phyloP scores from a whole-genome alignment of 129 eudicot species.

The Erigeron canadensis region DNA sequence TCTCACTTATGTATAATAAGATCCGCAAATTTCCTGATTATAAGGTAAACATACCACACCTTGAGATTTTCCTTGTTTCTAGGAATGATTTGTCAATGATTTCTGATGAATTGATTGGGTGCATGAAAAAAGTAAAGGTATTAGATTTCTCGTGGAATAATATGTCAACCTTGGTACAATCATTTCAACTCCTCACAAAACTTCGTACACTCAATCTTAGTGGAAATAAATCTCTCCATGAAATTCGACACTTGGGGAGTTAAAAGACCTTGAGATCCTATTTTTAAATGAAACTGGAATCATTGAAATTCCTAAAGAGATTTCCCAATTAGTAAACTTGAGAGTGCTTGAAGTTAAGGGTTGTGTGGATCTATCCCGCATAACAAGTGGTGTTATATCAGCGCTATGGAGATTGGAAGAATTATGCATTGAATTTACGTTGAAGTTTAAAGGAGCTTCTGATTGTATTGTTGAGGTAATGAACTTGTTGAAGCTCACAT shows the following conservation, averaged over 20 bases:
- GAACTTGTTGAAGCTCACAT: background rate
- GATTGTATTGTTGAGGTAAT: background rate
- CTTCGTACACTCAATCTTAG: too few relatives aligned
- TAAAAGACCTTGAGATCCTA: constrained; percentile 17
- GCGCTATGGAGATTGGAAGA: background rate
- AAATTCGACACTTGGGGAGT: constrained; percentile 26
- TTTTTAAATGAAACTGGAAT: background rate
- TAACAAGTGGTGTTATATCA: background rate
- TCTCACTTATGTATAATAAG: constrained; percentile 16
- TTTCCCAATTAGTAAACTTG: constrained; percentile 5
- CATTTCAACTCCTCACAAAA: too few relatives aligned
- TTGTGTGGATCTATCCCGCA: background rate
- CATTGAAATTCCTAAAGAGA: background rate
- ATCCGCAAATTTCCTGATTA: constrained; percentile 12
- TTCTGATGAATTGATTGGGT: constrained; percentile 10
- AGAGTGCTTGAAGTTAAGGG: background rate
- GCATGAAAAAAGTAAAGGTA: too few relatives aligned
- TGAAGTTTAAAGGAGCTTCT: background rate
- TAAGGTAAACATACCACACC: background rate
- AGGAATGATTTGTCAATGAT: background rate
- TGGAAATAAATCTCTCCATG: background rate
- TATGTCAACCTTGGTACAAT: too few relatives aligned
- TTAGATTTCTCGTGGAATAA: constrained; percentile 24
- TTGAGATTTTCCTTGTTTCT: constrained; percentile 4
- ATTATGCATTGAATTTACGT: background rate